A percentile compares a stretch with the other conserved stretches of the same genome.
These are phyloP conservation scores for Solanum arcanum DNA, from an alignment of 257 asterid species.

Conservation along the genomic window DNA sequence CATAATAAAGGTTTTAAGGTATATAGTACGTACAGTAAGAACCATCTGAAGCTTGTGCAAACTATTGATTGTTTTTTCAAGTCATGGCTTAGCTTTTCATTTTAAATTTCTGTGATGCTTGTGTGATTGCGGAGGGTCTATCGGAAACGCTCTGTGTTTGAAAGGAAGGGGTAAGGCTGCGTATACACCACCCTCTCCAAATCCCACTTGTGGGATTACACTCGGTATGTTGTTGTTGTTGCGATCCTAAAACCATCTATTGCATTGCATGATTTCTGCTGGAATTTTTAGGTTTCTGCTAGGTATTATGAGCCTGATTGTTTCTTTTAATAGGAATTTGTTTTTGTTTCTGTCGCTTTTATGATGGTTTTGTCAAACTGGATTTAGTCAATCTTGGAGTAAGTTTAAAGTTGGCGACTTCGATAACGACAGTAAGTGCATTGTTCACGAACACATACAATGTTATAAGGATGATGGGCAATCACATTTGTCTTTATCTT, in stretches of 20 bases:
- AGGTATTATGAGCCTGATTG: background rate
- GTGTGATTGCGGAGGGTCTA: background rate
- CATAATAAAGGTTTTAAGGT: background rate
- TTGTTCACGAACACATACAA: background rate
- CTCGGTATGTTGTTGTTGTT: background rate
- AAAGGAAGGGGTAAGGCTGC: background rate
- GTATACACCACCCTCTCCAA: background rate
- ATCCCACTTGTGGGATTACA: background rate
- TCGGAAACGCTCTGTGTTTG: background rate
- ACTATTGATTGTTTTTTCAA: background rate
- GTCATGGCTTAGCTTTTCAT: background rate
- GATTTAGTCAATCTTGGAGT: background rate
- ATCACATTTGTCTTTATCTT: background rate
- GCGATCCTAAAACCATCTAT: background rate
- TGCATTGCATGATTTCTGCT: background rate
- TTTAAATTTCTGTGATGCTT: background rate
- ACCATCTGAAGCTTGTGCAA: background rate
- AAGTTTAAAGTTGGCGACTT: background rate
- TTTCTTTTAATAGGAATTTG: background rate
- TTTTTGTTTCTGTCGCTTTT: background rate
- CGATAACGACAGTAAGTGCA: background rate
- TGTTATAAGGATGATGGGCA: background rate
- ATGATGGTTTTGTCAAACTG: background rate
- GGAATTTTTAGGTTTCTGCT: background rate
- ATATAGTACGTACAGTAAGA: background rate